phyloP scores from a whole-genome alignment of 73 alveolate genomes.

The Tetrahymena borealis region DNA sequence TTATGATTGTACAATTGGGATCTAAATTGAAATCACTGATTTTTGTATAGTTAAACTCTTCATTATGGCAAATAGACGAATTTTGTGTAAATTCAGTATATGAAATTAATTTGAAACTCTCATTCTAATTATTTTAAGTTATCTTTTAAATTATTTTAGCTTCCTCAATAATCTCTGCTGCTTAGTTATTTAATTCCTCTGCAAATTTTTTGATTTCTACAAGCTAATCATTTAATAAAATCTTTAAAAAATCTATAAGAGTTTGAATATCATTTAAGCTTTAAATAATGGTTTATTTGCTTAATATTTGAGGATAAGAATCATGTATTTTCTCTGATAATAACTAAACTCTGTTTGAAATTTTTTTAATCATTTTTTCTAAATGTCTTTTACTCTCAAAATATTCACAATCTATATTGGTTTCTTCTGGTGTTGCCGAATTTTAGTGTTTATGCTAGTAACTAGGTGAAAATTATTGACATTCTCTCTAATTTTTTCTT shows the following conservation, averaged over 20 bases:
- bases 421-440: neutral
- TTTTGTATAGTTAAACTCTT: neutral
- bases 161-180: neutral
- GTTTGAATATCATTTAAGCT: neutral
- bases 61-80: neutral
- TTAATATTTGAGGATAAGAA: neutral
- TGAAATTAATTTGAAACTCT: neutral
- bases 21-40: neutral
- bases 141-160: neutral
- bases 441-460: neutral
- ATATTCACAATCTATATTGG: neutral
- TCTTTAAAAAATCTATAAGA: neutral
- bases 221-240: neutral
- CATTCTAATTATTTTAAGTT: neutral
- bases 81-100: neutral
- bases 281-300: neutral
- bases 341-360: neutral
- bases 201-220: neutral
- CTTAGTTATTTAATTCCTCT: neutral
- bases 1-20: neutral
- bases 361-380: neutral
- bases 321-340: neutral
- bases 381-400: neutral
- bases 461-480: neutral
- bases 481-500: neutral